Base-by-base conservation (phyloP, 1,284 basidiomycete genomes). In the Pyrrhoderma lamaoense region DNA sequence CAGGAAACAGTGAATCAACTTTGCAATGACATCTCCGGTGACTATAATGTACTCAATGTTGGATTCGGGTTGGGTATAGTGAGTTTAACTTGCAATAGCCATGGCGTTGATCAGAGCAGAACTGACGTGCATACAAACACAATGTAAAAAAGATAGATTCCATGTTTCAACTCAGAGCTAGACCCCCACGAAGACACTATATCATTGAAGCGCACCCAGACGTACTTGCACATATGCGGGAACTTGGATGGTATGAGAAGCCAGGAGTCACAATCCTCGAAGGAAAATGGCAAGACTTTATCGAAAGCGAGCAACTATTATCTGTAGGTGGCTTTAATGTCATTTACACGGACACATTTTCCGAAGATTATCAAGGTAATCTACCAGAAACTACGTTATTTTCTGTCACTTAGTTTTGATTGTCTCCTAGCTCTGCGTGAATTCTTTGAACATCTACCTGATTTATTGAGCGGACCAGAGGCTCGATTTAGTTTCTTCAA, bases 181-280 rank as follows among this genome's bases (percentile, higher is more conserved):
- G 75, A 1, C 69, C 71, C 8, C 89, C 90, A 0, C 65, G 72
- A 2, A 70, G 80, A 34, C 96, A 99, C 65, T 83, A 91, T 53
- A 96, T 99, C 59, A 85, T 98, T 57, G 96, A 99, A 68, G 84
- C 95, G 0, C 96, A 99, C 64, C 87, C 89, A 0, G 90, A 96
- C 62, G 94, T 97, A 1, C 73, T 98, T 8, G 67, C 72, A 48
- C 79, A 87, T 62, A 91, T 94, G 83, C 78, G 72, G 50, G 68
- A 74, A 36, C 65, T 65, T 56, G 85, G 92, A 1, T 93, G 95
- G 82, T 79, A 85, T 59, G 75, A 82, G 36, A 85, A 82, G 60
- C 74, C 80, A 0, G 81, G 82, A n/a, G 88, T 96, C 21, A 77
- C 71, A 42, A 81, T 95, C 49, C 71, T 94, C n/a, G 84, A 92